Base-by-base conservation (phyloP, 2,329 filamentous ascomycete genomes). In the Penicillium sp. region DNA sequence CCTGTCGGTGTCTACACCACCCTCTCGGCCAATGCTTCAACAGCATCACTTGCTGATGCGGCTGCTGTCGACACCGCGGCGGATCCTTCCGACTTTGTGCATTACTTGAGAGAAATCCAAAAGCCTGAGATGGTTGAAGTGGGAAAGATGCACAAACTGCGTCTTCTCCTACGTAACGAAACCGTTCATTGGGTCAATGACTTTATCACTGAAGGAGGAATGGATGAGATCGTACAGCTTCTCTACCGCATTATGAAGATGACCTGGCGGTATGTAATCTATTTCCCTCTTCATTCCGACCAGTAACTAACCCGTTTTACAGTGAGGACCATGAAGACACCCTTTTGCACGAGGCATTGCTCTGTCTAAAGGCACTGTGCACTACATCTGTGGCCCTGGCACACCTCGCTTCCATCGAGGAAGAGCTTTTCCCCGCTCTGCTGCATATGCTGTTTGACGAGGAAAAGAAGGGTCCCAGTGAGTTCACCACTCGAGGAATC, bases 391-490 rank as follows among this genome's bases (percentile, higher is more conserved):
- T 91, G 36, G 94, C 92, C 1, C 82, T 97, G 68, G 85, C 89
- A 64, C 90, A 93, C 70, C 84, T 99, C 8, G 84, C 90, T 64
- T 85, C 86, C 10, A 90, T 96, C 57, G 91, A 96, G 65, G 80
- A 82, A 6, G 88, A 88, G 0, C 82, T 99, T 9, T 97, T 97
- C 69, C 91, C 93, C 2, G 90, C 90, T 27, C 79, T 99, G 47
- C 78, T 97, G 47, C 85, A 85, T 58, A 92, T 97, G 88, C 82
- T 97, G 41, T 97, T 97, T 68, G 93, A 97, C 68, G 91, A 96
- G n/a, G 93, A 97, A 72, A 96, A 93, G 79, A 97, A 97, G 74
- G 94, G 94, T 0, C 94, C 94, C 0, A 96, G 91, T 78, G 94
- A 99, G 75, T 99, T 96, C 73, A 94, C 90, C 5, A 97, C 94